Conservation (phyloP, 345 rosid species). For the Citrus trifoliata region DNA sequence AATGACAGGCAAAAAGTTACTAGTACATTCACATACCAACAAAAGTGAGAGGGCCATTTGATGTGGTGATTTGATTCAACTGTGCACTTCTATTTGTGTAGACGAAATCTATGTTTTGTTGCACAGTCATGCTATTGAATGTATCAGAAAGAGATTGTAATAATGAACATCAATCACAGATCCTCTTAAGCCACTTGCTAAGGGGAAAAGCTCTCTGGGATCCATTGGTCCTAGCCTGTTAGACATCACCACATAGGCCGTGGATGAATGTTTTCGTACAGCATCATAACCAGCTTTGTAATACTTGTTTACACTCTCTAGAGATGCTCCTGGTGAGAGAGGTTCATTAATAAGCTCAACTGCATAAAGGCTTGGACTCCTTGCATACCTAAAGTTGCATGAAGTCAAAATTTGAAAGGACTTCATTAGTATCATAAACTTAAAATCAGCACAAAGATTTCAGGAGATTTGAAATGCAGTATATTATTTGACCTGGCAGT, state of each 20-base stretch:
- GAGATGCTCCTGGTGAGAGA: slow-evolving; percentile 41
- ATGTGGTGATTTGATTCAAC: slow-evolving; percentile 34
- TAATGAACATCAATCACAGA: slow-evolving; percentile 59
- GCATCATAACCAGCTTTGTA: slow-evolving; percentile 53
- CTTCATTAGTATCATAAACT: not conserved
- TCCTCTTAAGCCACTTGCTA: slow-evolving; percentile 33
- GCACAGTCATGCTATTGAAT: slow-evolving; percentile 36
- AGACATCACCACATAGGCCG: slow-evolving; percentile 54
- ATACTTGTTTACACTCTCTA: slow-evolving; percentile 30
- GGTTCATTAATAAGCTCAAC: slow-evolving; percentile 69
- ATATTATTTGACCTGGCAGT: slow-evolving; percentile 32
- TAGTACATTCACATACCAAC: slow-evolving; percentile 33
- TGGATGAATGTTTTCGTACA: slow-evolving; percentile 42
- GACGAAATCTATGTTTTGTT: slow-evolving; percentile 54
- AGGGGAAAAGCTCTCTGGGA: slow-evolving; percentile 47
- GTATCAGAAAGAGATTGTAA: slow-evolving; percentile 38
- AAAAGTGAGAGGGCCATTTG: slow-evolving; percentile 58
- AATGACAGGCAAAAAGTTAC: not conserved
- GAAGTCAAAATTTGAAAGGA: not conserved
- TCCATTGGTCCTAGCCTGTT: slow-evolving; percentile 39
- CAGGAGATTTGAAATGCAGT: not conserved
- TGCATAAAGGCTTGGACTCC: slow-evolving; percentile 45
- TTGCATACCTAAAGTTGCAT: slow-evolving; percentile 34
- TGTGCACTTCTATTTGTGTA: slow-evolving; percentile 23
- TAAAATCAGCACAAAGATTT: not conserved